Base-by-base conservation (phyloP, 345 rosid genomes). In the Linum usitatissimum region DNA sequence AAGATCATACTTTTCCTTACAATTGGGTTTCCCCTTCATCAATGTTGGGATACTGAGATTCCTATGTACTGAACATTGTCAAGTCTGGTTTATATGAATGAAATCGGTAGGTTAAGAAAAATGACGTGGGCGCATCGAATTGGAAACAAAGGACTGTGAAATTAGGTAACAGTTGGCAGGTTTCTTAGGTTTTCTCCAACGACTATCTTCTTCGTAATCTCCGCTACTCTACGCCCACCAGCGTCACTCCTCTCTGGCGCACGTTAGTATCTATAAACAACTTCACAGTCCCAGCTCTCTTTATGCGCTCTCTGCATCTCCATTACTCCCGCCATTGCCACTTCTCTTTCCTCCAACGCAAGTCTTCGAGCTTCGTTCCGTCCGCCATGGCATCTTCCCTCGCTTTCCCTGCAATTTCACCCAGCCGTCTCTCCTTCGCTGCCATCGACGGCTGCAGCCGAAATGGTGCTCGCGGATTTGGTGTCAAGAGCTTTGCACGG, bases 361-460 rank as follows among this genome's bases (percentile, higher is more conserved):
- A 18, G 59, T 12, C 59, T 40, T 61, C 53, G 0, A 39, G 30
- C 31, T 30, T 72, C 18, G 57, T 68, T 30, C 59, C 67, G 67
- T 64, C 77, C 54, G 42, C 73, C 65, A 68, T 81, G 66, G 63
- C 81, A n/a, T 53, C 38, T 31, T 73, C 87, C 48, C 73, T 81
- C 36, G 68, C 75, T 34, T 62, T 68, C 38, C 69, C 66, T 9
- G 31, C 71, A 5, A 53, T 60, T 48, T 67, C 68, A 18, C 59
- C 61, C 66, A 68, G 21, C 18, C 49, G 8, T 36, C 68, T 76
- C 67, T 75, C 87, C 64, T 79, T 54, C 62, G 12, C 65, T 12
- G 15, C 64, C 51, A 45, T 80, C 57, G 62, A 63, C 57, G 38
- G 63, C 55, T 57, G 31, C 60, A 66, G 68, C 60, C 75, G 75